These are phyloP conservation scores for Aurifilum marmelostoma DNA, from an alignment of 2,329 filamentous ascomycete genomes.

Conservation along the genomic window DNA sequence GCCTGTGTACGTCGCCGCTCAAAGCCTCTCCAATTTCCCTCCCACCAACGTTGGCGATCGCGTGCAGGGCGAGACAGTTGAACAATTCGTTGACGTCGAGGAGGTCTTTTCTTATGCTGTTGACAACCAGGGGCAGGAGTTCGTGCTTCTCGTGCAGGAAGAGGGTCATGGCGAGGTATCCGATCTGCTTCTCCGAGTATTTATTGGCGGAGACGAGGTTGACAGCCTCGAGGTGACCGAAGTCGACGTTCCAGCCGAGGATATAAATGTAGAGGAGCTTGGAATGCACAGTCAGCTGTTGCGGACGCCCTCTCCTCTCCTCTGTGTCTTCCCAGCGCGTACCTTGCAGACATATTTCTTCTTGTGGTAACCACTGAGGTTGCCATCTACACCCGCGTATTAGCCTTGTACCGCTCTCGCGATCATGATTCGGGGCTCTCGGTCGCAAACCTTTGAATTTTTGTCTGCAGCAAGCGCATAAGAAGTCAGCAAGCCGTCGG, in stretches of 20 bases:
- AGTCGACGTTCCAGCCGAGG: conserved; percentile 97
- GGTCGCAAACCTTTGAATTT: conserved; percentile 79
- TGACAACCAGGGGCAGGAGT: conserved; percentile 92
- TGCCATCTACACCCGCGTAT: conserved; percentile 69
- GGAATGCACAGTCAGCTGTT: conserved; percentile 30
- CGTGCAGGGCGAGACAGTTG: conserved; percentile 95
- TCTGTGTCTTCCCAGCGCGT: conserved; percentile 33
- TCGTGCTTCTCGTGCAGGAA: conserved; percentile 98
- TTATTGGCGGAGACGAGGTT: conserved; percentile 96
- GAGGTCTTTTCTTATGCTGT: conserved; percentile 96
- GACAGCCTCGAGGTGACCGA: conserved; percentile 96
- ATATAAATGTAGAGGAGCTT: conserved; percentile 98
- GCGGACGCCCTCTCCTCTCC: neutral
- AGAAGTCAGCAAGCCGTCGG: conserved; percentile 22
- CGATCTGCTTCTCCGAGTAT: conserved; percentile 99
- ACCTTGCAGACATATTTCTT: conserved; percentile 99
- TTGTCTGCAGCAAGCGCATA: conserved; percentile 56
- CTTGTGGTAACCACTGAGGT: conserved; percentile 93
- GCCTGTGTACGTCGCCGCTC: conserved; percentile 86
- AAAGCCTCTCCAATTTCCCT: conserved; percentile 97
- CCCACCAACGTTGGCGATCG: conserved; percentile 95
- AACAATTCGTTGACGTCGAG: conserved; percentile 95
- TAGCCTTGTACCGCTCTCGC: conserved; percentile 31
- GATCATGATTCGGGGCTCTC: neutral
- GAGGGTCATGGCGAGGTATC: conserved; percentile 94